phyloP scores from a whole-genome alignment of 345 rosid genomes.

The Rubroshorea leprosula region DNA sequence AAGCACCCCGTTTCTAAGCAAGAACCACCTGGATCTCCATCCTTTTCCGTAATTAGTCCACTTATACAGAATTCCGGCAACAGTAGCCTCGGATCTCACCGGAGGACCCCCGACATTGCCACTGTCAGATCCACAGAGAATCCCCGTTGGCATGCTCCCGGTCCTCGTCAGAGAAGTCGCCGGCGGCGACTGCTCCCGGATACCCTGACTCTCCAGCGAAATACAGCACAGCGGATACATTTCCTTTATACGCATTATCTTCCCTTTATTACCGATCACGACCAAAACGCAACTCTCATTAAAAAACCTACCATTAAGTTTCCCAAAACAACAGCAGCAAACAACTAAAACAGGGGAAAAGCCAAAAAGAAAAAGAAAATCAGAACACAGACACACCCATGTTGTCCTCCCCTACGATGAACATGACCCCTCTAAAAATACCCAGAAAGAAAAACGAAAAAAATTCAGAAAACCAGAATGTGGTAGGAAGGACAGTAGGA shows the following conservation, averaged over 20 bases:
- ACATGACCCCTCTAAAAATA: neutral
- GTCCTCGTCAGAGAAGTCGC: slow-evolving; percentile 45
- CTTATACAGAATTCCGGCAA: slow-evolving; percentile 81
- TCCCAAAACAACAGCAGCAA: neutral
- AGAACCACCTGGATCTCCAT: slow-evolving; percentile 97
- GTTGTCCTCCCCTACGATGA: neutral
- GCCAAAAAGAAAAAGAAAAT: neutral
- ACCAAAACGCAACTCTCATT: slow-evolving; percentile 8
- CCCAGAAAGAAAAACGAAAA: neutral
- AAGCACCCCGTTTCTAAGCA: slow-evolving; percentile 66
- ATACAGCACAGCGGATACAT: slow-evolving; percentile 93
- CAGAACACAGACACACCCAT: too few species aligned
- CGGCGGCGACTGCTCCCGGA: slow-evolving; percentile 49
- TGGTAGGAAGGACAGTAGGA: slow-evolving; percentile 15
- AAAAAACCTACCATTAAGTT: slow-evolving; percentile 7
- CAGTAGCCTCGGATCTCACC: slow-evolving; percentile 53
- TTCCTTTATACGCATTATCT: slow-evolving; percentile 81
- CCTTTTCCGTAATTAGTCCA: slow-evolving; percentile 99
- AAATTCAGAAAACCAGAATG: neutral
- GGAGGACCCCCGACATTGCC: slow-evolving; percentile 19
- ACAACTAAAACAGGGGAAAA: neutral
- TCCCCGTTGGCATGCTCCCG: slow-evolving; percentile 56
- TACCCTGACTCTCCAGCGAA: slow-evolving; percentile 63
- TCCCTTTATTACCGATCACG: slow-evolving; percentile 16
- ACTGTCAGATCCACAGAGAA: slow-evolving; percentile 41